Evolutionary conservation across 495 filamentous ascomycete species (phyloP).

Genomic region (Neurospora sp.): DNA sequence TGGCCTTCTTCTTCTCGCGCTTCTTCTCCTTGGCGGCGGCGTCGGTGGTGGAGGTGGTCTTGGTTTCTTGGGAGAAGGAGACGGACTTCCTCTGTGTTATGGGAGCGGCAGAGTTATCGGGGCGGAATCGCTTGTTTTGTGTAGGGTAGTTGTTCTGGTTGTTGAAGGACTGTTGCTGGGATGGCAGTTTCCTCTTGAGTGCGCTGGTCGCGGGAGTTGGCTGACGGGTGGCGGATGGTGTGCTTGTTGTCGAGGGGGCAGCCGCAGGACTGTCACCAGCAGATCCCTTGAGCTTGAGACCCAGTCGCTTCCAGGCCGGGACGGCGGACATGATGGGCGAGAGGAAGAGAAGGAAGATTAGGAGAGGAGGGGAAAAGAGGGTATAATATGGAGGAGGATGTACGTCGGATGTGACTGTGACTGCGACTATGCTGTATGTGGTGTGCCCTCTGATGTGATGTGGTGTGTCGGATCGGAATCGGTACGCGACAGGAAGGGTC

Average conservation of each 20-base stretch:
- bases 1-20: constrained; percentile 28
- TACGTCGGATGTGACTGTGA: not conserved
- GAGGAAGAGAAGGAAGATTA: constrained; percentile 19
- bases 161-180: constrained; percentile 4
- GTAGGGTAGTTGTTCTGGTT: constrained; percentile 12
- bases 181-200: constrained; percentile 25
- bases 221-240: constrained; percentile 5
- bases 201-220: constrained; percentile 16
- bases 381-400: not conserved
- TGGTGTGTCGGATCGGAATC: not conserved
- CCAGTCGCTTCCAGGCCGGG: constrained; percentile 70
- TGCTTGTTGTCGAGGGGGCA: constrained; percentile 9
- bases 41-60: constrained; percentile 23
- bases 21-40: constrained; percentile 20
- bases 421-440: not conserved
- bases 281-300: constrained; percentile 57
- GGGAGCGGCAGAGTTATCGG: constrained; percentile 1
- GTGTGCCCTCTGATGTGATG: not conserved
- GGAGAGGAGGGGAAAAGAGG: constrained; percentile 2
- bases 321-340: constrained; percentile 23
- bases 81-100: constrained; percentile 51
- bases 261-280: constrained; percentile 36
- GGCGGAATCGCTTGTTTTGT: constrained; percentile 20
- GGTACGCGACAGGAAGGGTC: not conserved
- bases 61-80: constrained; percentile 65